phyloP scores from a whole-genome alignment of 768 basidiomycete genomes.

The Lentinula lateritia region DNA sequence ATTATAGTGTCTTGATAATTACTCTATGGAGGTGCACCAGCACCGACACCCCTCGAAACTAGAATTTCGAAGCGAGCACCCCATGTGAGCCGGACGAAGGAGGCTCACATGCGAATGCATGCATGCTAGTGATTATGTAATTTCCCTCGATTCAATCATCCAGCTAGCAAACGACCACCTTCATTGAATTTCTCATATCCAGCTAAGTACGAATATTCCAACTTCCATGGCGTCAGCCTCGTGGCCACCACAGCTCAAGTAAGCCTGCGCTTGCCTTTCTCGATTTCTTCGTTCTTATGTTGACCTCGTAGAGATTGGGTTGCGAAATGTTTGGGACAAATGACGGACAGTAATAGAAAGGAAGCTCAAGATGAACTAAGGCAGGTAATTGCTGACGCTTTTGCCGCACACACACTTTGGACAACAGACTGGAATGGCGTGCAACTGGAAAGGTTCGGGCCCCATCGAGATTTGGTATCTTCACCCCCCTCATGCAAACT shows the following conservation, averaged over 20 bases:
- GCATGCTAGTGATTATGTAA: no score
- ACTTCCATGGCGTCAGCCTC: constrained; percentile 64
- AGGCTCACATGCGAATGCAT: no score
- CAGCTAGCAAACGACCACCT: no score
- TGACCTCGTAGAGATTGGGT: constrained; percentile 76
- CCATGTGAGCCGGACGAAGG: no score
- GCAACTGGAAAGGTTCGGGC: constrained; percentile 75
- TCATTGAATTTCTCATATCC: background rate
- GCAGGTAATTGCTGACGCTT: constrained; percentile 94
- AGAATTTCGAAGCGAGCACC: no score
- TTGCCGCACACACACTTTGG: constrained; percentile 76
- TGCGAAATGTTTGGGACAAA: constrained; percentile 86
- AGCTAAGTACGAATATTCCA: background rate
- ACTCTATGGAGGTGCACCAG: no score
- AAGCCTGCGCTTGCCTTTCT: constrained; percentile 13
- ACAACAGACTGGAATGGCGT: constrained; percentile 92
- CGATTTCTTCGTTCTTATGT: background rate
- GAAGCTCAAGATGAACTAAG: constrained; percentile 94
- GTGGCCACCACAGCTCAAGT: constrained; percentile 82
- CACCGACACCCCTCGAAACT: no score
- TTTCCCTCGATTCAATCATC: no score
- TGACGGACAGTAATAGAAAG: constrained; percentile 79
- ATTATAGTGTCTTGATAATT: no score
- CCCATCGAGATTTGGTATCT: background rate
- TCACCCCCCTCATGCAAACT: constrained; percentile 15